Evolutionary conservation across 495 filamentous ascomycete species (phyloP).

Genomic region (Xylaria telfairii): DNA sequence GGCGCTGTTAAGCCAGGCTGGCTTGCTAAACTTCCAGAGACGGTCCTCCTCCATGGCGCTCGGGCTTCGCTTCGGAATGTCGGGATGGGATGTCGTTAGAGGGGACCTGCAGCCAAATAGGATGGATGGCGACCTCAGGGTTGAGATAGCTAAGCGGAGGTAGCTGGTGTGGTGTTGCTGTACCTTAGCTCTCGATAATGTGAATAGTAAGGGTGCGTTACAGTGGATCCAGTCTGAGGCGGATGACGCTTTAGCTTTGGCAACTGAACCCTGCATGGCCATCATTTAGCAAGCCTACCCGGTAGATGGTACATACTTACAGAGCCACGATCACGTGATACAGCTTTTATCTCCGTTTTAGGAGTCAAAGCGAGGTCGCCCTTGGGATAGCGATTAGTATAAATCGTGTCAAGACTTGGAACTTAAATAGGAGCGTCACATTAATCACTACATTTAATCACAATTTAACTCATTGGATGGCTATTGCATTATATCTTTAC

Average conservation of each 20-base stretch:
- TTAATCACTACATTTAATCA: too few relatives aligned
- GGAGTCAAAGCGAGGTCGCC: neutral
- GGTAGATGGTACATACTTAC: neutral
- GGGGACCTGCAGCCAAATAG: neutral
- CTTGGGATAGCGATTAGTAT: neutral
- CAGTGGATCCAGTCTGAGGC: neutral
- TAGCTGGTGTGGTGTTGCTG: neutral
- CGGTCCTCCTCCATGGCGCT: conserved; percentile 63
- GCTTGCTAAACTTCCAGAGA: conserved; percentile 79
- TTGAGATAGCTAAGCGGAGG: neutral
- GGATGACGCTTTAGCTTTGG: conserved; percentile 16
- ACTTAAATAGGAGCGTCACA: neutral
- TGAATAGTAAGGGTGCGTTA: too few relatives aligned
- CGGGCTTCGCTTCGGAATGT: conserved; percentile 2
- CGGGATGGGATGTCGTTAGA: neutral
- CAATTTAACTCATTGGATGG: neutral
- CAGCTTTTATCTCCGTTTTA: neutral
- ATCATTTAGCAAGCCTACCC: too few relatives aligned
- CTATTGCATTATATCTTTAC: conserved; percentile 16
- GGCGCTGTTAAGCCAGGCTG: conserved; percentile 89
- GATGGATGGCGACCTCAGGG: neutral
- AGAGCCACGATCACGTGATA: neutral
- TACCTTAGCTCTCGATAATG: neutral
- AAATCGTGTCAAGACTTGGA: neutral
- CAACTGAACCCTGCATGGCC: neutral